phyloP scores from a whole-genome alignment of 108 stramenopile species.

The Cylindrotheca fusiformis region DNA sequence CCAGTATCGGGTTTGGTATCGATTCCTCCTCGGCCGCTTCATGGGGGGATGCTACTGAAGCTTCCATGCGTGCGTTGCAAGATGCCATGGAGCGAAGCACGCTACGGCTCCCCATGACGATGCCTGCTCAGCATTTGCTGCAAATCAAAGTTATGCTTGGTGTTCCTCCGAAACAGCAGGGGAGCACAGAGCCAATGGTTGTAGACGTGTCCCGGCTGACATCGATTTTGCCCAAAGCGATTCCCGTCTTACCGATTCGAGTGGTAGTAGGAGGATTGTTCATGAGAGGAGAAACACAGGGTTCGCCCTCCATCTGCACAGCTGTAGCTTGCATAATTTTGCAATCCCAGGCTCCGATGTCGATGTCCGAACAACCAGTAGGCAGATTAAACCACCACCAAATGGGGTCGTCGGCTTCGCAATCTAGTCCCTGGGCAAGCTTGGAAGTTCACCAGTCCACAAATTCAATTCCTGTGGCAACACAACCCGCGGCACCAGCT shows the following conservation, averaged over 20 bases:
- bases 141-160: conserved; percentile 41
- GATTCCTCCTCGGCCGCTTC: conserved; percentile 17
- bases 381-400: not conserved
- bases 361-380: not conserved
- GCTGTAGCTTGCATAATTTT: conserved; percentile 33
- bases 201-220: conserved; percentile 25
- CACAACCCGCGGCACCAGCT: not conserved
- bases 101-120: conserved; percentile 15
- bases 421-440: not conserved
- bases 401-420: not conserved
- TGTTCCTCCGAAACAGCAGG: conserved; percentile 28
- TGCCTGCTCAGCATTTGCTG: conserved; percentile 4
- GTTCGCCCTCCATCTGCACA: conserved; percentile 27
- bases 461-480: not conserved
- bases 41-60: conserved; percentile 43
- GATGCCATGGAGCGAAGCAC: conserved; percentile 47
- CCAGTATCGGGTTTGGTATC: conserved; percentile 41
- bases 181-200: conserved; percentile 18
- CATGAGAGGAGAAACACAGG: conserved; percentile 3
- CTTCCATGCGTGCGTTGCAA: conserved; percentile 37
- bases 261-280: conserved; percentile 40
- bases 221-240: conserved; percentile 15
- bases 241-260: conserved; percentile 22
- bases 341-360: conserved; percentile 5
- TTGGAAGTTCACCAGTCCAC: not conserved